A percentile compares a stretch with the other conserved stretches of the same genome.
Conservation (phyloP, 2,329 filamentous ascomycete genomes). For the Bipolaris bicolor region DNA sequence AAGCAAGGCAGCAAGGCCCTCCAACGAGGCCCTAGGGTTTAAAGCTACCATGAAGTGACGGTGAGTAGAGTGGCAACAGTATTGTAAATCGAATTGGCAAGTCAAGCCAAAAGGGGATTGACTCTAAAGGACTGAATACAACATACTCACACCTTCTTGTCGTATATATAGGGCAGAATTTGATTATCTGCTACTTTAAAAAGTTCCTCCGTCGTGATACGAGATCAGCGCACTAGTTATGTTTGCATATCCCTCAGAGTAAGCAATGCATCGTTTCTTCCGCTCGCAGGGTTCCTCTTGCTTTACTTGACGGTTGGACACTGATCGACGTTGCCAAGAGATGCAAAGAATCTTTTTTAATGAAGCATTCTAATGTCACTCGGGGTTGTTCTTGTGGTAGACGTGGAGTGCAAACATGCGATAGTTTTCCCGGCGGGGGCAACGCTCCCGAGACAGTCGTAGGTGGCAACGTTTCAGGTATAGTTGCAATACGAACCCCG, state of each 20-base stretch:
- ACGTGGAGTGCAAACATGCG: neutral
- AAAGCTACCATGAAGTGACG: neutral
- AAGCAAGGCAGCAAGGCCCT: conserved; percentile 2
- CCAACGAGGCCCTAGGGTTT: neutral
- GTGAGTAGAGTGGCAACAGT: neutral
- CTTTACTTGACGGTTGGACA: neutral
- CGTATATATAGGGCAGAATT: conserved; percentile 1
- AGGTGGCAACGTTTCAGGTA: conserved; percentile 3
- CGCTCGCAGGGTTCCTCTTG: neutral
- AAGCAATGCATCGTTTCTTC: conserved; percentile 3
- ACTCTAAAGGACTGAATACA: neutral
- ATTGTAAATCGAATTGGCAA: neutral
- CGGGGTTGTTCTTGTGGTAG: neutral
- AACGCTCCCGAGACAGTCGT: neutral
- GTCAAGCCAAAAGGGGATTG: neutral
- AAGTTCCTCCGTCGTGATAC: conserved; percentile 2
- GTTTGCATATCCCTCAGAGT: neutral
- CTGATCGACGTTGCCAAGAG: neutral
- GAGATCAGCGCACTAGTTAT: neutral
- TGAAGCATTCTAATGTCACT: neutral
- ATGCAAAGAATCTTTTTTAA: neutral
- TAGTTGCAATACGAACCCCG: conserved; percentile 4
- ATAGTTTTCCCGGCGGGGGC: conserved; percentile 1
- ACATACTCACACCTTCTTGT: neutral
- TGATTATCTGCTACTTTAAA: neutral